Base-by-base conservation (phyloP, 495 filamentous ascomycete genomes). In the Penicillium samsonianum region DNA sequence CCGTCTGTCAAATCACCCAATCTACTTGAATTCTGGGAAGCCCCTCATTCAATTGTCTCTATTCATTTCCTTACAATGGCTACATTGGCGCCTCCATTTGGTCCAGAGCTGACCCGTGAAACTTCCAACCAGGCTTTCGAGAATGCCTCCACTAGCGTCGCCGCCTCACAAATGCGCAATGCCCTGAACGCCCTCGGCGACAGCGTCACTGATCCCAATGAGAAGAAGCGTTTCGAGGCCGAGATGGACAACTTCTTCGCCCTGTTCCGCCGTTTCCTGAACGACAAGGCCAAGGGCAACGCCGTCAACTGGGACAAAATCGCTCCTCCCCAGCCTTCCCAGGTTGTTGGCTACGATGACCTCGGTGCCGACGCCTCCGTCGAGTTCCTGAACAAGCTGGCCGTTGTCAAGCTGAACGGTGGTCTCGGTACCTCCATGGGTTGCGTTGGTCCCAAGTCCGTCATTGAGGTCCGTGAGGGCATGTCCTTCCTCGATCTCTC, bases 191-290 rank as follows among this genome's bases (percentile, higher is more conserved):
- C 87, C 67, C 89, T 99, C 58, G 81, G 89, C 54, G 93, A 99
- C 73, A 90, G 86, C 12, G 91, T 96, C 72, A 85, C 87, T 65
- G 91, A 98, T 62, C 76, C 86, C 20, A 72, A 78, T 33, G 80
- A 90, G 77, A 97, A 93, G 86, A 88, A 95, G 87, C 78, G 80
- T 37, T 99, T 97, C 75, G 94, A 98, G 79, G 93, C 92, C 14
- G 94, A 99, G 79, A 98, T 96, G 90, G 94, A 99, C 84, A 99
- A 99, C 86, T 99, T 99, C 84, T 99, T 93, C 70, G 87, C 90
- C 50, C 88, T 99, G 62, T 99, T 99, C 87, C 88, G 95, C 59
- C 84, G 94, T 71, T 99, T 96, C 73, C 82, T 99, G 47, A 96
- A 96, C 67, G 94, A 99, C 80, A 96, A 96, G 80, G 95, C 94